Conservation (phyloP, 805 yeast genomes). For the Candida palmyrensis region DNA sequence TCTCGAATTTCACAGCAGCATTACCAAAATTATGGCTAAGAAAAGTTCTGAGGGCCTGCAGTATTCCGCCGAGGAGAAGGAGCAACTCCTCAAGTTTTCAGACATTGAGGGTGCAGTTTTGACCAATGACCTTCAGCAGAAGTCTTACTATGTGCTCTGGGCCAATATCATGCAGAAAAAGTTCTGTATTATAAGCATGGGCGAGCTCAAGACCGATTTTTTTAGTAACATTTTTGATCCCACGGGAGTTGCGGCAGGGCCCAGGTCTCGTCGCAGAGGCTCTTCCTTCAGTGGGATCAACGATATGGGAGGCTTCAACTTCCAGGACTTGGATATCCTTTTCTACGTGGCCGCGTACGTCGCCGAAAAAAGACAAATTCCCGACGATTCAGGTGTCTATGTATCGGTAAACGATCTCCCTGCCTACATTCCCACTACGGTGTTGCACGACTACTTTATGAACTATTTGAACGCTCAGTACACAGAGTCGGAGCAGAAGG, state of each 20-base stretch:
- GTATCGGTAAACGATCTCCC: conserved; percentile 32
- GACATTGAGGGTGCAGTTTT: conserved; percentile 33
- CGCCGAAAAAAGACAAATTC: conserved; percentile 14
- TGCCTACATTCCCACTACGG: conserved; percentile 25
- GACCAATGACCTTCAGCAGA: conserved; percentile 33
- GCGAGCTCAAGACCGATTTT: conserved; percentile 27
- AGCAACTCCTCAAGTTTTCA: conserved; percentile 10
- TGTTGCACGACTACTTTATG: conserved; percentile 32
- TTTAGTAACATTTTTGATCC: conserved; percentile 13
- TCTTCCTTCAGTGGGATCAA: conserved; percentile 34
- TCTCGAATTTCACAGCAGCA: conserved; percentile 4
- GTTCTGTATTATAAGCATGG: conserved; percentile 27
- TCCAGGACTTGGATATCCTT: conserved; percentile 35
- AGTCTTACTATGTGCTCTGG: conserved; percentile 32
- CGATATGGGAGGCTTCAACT: conserved; percentile 36
- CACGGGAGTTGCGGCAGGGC: conserved; percentile 10
- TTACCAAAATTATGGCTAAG: too few species aligned
- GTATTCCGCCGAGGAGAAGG: conserved; percentile 7
- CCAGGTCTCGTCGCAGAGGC: conserved; percentile 20
- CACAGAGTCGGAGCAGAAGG: conserved; percentile 10
- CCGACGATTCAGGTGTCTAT: conserved; percentile 10
- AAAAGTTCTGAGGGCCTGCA: conserved; percentile 1
- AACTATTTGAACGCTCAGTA: conserved; percentile 18
- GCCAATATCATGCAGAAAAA: conserved; percentile 11
- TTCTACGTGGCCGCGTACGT: conserved; percentile 24